Percentiles rank a stretch among this genome's conserved stretches.
Conservation (phyloP, 371 early-diverging fungal species). For the Mortierella sp. region DNA sequence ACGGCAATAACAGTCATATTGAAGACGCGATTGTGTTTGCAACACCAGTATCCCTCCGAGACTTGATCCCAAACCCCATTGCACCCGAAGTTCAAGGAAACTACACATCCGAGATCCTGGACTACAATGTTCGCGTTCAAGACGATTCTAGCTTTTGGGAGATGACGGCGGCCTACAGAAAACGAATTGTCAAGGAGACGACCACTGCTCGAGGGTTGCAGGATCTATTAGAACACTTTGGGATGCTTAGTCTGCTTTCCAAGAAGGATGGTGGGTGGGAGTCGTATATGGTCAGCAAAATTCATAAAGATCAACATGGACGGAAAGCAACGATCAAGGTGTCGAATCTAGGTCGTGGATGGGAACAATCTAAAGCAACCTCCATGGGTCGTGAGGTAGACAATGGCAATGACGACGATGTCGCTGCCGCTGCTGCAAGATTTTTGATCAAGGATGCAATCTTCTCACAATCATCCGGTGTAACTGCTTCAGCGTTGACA, state of each 20-base stretch:
- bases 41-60: slow-evolving; percentile 44
- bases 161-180: slow-evolving; percentile 21
- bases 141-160: slow-evolving; percentile 30
- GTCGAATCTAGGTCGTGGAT: slow-evolving; percentile 44
- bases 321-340: slow-evolving; percentile 44
- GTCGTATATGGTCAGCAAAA: slow-evolving; percentile 29
- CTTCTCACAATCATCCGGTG: slow-evolving; percentile 46
- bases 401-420: neutral
- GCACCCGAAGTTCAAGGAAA: slow-evolving; percentile 35
- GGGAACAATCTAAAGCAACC: neutral
- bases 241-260: slow-evolving; percentile 35
- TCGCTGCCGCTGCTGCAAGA: neutral
- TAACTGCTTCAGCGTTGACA: slow-evolving; percentile 42
- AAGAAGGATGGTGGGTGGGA: slow-evolving; percentile 47
- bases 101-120: slow-evolving; percentile 45
- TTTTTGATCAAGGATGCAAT: slow-evolving; percentile 26
- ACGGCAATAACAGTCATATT: neutral
- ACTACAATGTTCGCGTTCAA: slow-evolving; percentile 20
- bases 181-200: slow-evolving; percentile 18
- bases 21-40: slow-evolving; percentile 32
- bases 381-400: neutral
- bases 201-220: slow-evolving; percentile 28
- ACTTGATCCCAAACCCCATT: slow-evolving; percentile 24
- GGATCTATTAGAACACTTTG: slow-evolving; percentile 43
- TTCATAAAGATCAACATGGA: slow-evolving; percentile 49